phyloP scores from a whole-genome alignment of 176 grass and related monocot species.

The Saccharum officinarum region DNA sequence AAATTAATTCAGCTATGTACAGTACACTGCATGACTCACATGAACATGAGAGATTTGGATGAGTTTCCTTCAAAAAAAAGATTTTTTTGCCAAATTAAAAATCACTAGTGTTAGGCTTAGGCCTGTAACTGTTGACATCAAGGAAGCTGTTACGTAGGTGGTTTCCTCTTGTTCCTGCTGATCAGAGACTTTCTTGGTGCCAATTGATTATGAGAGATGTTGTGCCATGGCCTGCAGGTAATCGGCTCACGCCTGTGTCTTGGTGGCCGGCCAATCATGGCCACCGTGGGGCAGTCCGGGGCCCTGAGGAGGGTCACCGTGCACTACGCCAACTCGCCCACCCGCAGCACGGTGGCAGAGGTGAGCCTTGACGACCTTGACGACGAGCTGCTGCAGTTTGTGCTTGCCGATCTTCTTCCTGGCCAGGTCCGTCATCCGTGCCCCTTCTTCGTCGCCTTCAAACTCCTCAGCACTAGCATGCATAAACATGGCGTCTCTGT shows the following conservation, averaged over 20 bases:
- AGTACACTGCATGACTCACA: neutral
- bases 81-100: neutral
- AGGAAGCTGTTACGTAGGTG: neutral
- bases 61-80: neutral
- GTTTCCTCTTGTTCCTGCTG: neutral
- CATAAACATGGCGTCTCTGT: neutral
- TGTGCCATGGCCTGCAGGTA: constrained; percentile 44
- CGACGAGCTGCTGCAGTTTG: constrained; percentile 31
- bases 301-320: constrained; percentile 49
- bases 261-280: constrained; percentile 39
- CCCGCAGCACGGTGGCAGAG: constrained; percentile 24
- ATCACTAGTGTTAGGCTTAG: neutral
- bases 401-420: constrained; percentile 47
- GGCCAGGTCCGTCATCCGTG: constrained; percentile 42
- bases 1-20: neutral
- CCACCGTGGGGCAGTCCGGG: constrained; percentile 52
- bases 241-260: neutral
- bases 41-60: neutral
- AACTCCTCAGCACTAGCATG: neutral
- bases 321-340: constrained; percentile 50
- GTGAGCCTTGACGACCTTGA: constrained; percentile 8
- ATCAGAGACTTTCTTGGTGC: constrained; percentile 5
- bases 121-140: neutral
- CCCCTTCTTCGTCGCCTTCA: neutral
- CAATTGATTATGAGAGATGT: constrained; percentile 16